phyloP scores from a whole-genome alignment of 495 filamentous ascomycete species.

The Corynascus novoguineensis region DNA sequence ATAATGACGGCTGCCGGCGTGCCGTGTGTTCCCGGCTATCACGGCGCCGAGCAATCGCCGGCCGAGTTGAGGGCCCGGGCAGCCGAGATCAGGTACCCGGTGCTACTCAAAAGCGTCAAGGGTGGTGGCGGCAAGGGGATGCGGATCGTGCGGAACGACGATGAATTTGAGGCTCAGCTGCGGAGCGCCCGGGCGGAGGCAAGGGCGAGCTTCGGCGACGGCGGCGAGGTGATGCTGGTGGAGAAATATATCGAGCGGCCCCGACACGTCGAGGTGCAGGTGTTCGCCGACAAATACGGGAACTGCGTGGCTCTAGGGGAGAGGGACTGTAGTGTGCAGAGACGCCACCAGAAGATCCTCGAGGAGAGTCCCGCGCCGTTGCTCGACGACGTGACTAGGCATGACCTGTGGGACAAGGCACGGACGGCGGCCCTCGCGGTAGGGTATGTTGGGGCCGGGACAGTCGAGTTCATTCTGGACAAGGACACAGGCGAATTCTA shows the following conservation, averaged over 20 bases:
- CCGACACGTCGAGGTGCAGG: conserved; percentile 94
- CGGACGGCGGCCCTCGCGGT: conserved; percentile 84
- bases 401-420: conserved; percentile 93
- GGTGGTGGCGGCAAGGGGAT: conserved; percentile 98
- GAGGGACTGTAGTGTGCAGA: conserved; percentile 80
- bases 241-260: conserved; percentile 96
- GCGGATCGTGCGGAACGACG: conserved; percentile 73
- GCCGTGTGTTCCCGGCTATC: conserved; percentile 94
- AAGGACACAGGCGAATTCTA: conserved; percentile 90
- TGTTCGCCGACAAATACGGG: conserved; percentile 88
- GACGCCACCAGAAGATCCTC: conserved; percentile 93
- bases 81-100: conserved; percentile 78
- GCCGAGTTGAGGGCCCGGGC: conserved; percentile 66
- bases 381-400: conserved; percentile 67
- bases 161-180: conserved; percentile 76
- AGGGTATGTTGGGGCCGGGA: conserved; percentile 92
- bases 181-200: conserved; percentile 86
- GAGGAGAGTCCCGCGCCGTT: conserved; percentile 94
- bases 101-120: conserved; percentile 94
- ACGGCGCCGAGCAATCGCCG: conserved; percentile 77
- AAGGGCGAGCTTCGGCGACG: conserved; percentile 83
- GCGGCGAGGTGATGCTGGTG: conserved; percentile 81
- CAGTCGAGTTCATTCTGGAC: conserved; percentile 98
- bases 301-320: conserved; percentile 82
- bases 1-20: conserved; percentile 94